Evolutionary conservation across 2,329 filamentous ascomycete genomes (phyloP).

Genomic region (Chalaropsis thielavioides): DNA sequence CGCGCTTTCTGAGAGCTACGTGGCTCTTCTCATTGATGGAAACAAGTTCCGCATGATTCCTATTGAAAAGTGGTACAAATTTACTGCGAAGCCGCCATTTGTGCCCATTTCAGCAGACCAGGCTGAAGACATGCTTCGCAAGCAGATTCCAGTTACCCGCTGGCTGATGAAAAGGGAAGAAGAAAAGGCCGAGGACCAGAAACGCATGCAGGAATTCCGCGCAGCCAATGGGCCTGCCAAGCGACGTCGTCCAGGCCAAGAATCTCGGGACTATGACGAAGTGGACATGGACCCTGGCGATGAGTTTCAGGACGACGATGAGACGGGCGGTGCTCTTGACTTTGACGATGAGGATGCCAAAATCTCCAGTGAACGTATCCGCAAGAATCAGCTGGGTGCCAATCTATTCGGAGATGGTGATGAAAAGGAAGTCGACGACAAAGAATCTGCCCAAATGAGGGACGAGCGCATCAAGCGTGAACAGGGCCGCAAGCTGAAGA

Average conservation of each 20-base stretch:
- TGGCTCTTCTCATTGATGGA: slow-evolving; percentile 59
- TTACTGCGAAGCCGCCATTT: slow-evolving; percentile 66
- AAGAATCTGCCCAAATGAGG: slow-evolving; percentile 54
- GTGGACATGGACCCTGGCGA: slow-evolving; percentile 48
- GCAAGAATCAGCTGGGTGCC: slow-evolving; percentile 69
- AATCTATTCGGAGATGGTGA: slow-evolving; percentile 63
- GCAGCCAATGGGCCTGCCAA: slow-evolving; percentile 14
- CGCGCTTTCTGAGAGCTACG: slow-evolving; percentile 70
- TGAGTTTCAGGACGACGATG: slow-evolving; percentile 80
- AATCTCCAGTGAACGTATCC: slow-evolving; percentile 56
- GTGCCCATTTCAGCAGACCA: slow-evolving; percentile 67
- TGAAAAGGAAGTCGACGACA: slow-evolving; percentile 58
- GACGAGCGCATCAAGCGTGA: slow-evolving; percentile 55
- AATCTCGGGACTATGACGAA: slow-evolving; percentile 47
- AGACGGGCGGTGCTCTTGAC: slow-evolving; percentile 57
- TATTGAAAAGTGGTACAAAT: slow-evolving; percentile 90
- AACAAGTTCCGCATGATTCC: slow-evolving; percentile 72
- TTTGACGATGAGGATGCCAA: slow-evolving; percentile 73
- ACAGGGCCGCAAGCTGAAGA: slow-evolving; percentile 62
- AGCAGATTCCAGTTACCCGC: slow-evolving; percentile 59
- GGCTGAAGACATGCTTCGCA: slow-evolving; percentile 68
- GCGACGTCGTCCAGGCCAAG: slow-evolving; percentile 9
- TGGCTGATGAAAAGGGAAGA: slow-evolving; percentile 65
- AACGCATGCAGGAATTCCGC: slow-evolving; percentile 42
- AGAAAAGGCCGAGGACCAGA: slow-evolving; percentile 36